Evolutionary conservation across 768 basidiomycete genomes (phyloP), one percentile per base, ranked within the genome.

Genomic region (Boletus pseudo-olivaceus): DNA sequence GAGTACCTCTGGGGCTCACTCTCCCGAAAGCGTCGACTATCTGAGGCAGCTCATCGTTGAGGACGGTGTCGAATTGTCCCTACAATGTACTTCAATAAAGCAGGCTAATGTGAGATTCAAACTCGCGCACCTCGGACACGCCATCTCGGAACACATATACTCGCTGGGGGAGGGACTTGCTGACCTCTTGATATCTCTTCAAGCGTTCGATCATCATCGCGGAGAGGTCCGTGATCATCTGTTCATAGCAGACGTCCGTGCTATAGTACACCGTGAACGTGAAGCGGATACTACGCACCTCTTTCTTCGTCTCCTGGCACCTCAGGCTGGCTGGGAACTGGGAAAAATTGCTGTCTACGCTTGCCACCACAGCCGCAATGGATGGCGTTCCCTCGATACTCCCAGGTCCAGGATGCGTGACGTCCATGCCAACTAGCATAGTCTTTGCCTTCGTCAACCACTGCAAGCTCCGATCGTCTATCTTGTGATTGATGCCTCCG

Each of bases 381-480:
- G 88, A 90, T 3, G 91, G 91, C 1, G 89, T 85, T 3, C 90
- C 91, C 3, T 77, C 76, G 47, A 75, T 66, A 58, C 86, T 87
- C 7, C 72, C 78, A 1, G 87, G 85, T 2, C 87, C 80, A 4
- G 90, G 88, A 58, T 93, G 90, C 0, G 88, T 92, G 0, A 90
- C 88, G 62, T 93, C 90, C 58, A 90, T 88, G 0, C 91, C 91
- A 4, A 93, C 84, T 64, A 93, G 72, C 86, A 93, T 93, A 10
- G 90, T 92, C 49, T 78, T 78, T 59, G 77, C 76, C 67, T 80
- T 80, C 1, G 67, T 81, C 44, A 92, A 70, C 89, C 89, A 92
- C 35, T 56, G 61, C 78, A 85, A 81, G 1, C 81, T 79, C 1
- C 54, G 61, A 0, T 73, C 65, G 33, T 85, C 84, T 10, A 91